Base-by-base conservation (phyloP, 768 basidiomycete genomes). In the Jaapia argillacea region DNA sequence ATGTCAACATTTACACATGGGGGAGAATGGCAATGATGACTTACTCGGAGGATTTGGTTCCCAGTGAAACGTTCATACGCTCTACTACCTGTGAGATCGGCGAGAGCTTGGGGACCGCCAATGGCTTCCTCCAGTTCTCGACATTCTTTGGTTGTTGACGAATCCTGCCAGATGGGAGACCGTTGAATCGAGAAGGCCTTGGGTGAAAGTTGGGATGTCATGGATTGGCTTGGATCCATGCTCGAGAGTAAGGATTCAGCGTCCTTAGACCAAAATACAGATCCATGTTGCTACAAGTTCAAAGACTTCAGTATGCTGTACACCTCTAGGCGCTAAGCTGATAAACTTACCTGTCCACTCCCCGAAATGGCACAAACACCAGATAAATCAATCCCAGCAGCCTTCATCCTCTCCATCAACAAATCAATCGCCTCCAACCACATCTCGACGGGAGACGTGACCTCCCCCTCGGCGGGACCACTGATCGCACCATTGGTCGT, bases 151-250 rank as follows among this genome's bases (percentile, higher is more conserved):
- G 78, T 81, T 0, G 88, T 91, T 0, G 86, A 89, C 1, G 86
- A 87, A 60, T 92, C 90, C 58, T 92, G 88, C 89, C 90, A 93
- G 54, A 91, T 91, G 6, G 88, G 87, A 3, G 82, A 74, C 48
- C 70, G 70, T 1, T 67, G 67, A 10, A 77, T 61, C 4, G 85
- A 78, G 58, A 91, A 89, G 2, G 86, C 86, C 5, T 54, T 57
- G 0, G 73, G 75, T 16, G 65, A 61, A 27, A 91, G 64, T 51
- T 89, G 85, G 2, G 72, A 68, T 6, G 65, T 63, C 6, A 90
- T 64, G 1, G 73, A 56, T 42, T 70, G 61, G 6, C 57, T 48
- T 1, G 78, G 51, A 56, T 81, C 69, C 43, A 89, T 68, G 2
- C 62, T 63, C 2, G 72, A 62, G 5, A 92, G 68, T 5, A 74